These are phyloP conservation scores for Cyphellophora europaea DNA, from an alignment of 2,329 filamentous ascomycete genomes.

Conservation along the genomic window DNA sequence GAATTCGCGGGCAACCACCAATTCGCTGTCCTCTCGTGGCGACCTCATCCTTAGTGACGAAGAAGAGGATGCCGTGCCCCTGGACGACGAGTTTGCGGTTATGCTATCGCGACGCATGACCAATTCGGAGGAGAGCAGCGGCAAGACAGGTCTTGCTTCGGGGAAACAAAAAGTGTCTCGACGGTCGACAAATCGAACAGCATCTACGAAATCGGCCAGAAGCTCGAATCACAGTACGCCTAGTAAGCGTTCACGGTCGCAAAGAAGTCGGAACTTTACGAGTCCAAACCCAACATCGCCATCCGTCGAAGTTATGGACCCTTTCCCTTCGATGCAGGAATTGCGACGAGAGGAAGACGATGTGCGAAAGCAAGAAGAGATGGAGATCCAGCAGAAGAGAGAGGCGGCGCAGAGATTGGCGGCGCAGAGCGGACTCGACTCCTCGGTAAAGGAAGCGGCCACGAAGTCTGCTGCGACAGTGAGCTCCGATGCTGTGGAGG, in stretches of 20 bases:
- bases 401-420: conserved; percentile 48
- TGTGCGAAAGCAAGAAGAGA: conserved; percentile 46
- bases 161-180: conserved; percentile 24
- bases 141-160: conserved; percentile 39
- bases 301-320: conserved; percentile 5
- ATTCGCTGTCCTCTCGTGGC: conserved; percentile 77
- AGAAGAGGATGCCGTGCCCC: conserved; percentile 83
- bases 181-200: conserved; percentile 31
- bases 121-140: conserved; percentile 56
- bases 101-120: conserved; percentile 64
- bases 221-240: conserved; percentile 20
- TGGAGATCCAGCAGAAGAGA: conserved; percentile 42
- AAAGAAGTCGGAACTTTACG: conserved; percentile 14
- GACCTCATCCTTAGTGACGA: conserved; percentile 90
- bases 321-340: conserved; percentile 42
- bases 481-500: conserved; percentile 2
- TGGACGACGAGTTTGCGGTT: conserved; percentile 88
- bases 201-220: conserved; percentile 33
- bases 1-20: conserved; percentile 70
- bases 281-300: conserved; percentile 2
- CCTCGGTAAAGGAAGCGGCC: neutral
- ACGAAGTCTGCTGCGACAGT: conserved; percentile 2
- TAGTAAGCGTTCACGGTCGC: conserved; percentile 23
- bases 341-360: conserved; percentile 50
- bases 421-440: conserved; percentile 37